phyloP scores from a whole-genome alignment of 352 stramenopile genomes.

The Ophiocytium majus region DNA sequence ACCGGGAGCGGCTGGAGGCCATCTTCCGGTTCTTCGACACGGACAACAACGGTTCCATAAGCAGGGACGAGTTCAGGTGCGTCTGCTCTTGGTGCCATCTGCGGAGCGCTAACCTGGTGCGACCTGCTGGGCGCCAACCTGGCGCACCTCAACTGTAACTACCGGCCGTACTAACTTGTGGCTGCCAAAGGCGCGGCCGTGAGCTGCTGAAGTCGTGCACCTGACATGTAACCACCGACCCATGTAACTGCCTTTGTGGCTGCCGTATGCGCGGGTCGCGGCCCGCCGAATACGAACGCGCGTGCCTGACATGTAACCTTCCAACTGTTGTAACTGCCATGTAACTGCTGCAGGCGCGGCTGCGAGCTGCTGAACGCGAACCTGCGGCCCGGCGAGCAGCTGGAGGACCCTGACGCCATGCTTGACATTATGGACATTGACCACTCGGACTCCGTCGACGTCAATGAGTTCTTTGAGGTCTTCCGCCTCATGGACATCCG shows the following conservation, averaged over 20 bases:
- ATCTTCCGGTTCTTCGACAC: slow-evolving; percentile 61
- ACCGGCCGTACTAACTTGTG: no score
- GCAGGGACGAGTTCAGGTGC: slow-evolving; percentile 54
- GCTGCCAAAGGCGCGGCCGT: background rate
- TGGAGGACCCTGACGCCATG: slow-evolving; percentile 56
- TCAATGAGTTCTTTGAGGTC: slow-evolving; percentile 63
- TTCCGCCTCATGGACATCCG: slow-evolving; percentile 53
- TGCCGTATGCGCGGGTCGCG: background rate
- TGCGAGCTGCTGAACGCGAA: slow-evolving; percentile 51
- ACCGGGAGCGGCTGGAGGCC: slow-evolving; percentile 58
- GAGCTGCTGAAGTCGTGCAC: background rate
- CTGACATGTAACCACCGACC: background rate
- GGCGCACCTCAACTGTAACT: no score
- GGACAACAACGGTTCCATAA: slow-evolving; percentile 59
- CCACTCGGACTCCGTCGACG: slow-evolving; percentile 55
- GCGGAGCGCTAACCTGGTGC: slow-evolving; percentile 43
- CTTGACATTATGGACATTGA: slow-evolving; percentile 61
- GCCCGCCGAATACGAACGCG: background rate
- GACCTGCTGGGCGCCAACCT: slow-evolving; percentile 45
- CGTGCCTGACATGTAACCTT: background rate
- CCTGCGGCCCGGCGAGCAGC: slow-evolving; percentile 41
- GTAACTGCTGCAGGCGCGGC: slow-evolving; percentile 15
- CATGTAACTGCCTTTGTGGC: background rate
- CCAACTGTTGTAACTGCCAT: background rate
- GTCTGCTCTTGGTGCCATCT: slow-evolving; percentile 38